Evolutionary conservation across 441 rosid species (phyloP).

Genomic region (Jatropha multifida): DNA sequence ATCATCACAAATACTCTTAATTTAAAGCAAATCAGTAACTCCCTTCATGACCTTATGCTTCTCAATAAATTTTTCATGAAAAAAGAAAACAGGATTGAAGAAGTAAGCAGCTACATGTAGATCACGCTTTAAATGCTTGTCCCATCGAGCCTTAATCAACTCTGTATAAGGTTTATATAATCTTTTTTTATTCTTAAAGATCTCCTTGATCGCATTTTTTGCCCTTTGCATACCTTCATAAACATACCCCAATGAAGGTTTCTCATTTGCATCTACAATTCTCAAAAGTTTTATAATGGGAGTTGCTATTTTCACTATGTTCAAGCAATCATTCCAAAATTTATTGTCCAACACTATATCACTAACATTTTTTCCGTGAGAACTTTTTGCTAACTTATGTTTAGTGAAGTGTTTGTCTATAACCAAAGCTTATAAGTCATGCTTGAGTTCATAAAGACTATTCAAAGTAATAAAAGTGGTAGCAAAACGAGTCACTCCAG

Average conservation of each 20-base stretch:
- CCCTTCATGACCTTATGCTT: too few relatives aligned
- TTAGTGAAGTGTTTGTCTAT: background rate
- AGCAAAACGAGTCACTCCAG: background rate
- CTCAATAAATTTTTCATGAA: background rate
- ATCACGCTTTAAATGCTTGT: background rate
- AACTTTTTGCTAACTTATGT: background rate
- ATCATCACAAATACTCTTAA: too few relatives aligned
- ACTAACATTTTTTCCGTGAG: background rate
- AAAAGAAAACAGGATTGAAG: background rate
- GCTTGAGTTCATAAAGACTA: background rate
- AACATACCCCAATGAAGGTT: background rate
- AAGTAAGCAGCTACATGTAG: conserved; percentile 5
- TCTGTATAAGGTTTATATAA: background rate
- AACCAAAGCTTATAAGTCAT: conserved; percentile 2
- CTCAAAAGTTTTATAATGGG: background rate
- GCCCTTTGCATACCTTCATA: background rate
- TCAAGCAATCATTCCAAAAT: too few relatives aligned
- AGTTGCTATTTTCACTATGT: background rate
- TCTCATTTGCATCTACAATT: background rate
- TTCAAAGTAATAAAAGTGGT: background rate
- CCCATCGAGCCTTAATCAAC: background rate
- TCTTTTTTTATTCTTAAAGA: background rate
- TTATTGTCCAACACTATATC: too few relatives aligned
- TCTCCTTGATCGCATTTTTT: background rate
- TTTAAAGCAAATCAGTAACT: too few relatives aligned